These are phyloP conservation scores for Entomortierella beljakovae DNA, from an alignment of 192 early-diverging fungal genomes.

Conservation along the genomic window DNA sequence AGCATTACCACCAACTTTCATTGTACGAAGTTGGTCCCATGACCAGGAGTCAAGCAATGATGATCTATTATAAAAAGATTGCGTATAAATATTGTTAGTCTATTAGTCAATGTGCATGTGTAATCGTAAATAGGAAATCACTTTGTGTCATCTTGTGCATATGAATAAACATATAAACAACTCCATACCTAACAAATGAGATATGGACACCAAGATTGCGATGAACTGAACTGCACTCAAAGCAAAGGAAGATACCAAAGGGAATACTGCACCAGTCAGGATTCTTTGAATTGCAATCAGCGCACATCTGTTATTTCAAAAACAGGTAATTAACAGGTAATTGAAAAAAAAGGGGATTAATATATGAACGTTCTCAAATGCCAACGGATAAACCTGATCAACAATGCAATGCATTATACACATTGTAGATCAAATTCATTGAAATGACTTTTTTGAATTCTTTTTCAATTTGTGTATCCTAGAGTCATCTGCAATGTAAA, in stretches of 20 bases:
- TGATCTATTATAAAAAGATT: slow-evolving; percentile 66
- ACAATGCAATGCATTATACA: too few species aligned
- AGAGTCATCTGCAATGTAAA: too few species aligned
- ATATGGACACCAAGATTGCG: slow-evolving; percentile 98
- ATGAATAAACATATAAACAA: background rate
- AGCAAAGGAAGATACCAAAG: slow-evolving; percentile 95
- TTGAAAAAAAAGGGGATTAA: background rate
- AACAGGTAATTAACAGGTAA: background rate
- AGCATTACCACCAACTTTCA: slow-evolving; percentile 92
- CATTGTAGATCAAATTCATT: too few species aligned
- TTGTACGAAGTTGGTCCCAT: slow-evolving; percentile 89
- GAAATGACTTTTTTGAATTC: slow-evolving; percentile 9
- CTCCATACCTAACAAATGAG: slow-evolving; percentile 88
- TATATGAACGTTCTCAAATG: too few species aligned
- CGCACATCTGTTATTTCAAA: slow-evolving; percentile 75
- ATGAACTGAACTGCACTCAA: slow-evolving; percentile 96
- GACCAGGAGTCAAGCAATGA: slow-evolving; percentile 92
- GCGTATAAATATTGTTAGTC: too few species aligned
- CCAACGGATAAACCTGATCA: too few species aligned
- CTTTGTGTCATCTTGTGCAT: background rate
- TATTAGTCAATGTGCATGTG: background rate
- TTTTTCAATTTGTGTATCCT: background rate
- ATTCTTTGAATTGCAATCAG: slow-evolving; percentile 95
- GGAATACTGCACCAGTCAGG: slow-evolving; percentile 96
- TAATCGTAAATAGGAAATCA: background rate